These are phyloP conservation scores for Fusarium phyllophilum DNA, from an alignment of 2,329 filamentous ascomycete genomes.

Conservation along the genomic window DNA sequence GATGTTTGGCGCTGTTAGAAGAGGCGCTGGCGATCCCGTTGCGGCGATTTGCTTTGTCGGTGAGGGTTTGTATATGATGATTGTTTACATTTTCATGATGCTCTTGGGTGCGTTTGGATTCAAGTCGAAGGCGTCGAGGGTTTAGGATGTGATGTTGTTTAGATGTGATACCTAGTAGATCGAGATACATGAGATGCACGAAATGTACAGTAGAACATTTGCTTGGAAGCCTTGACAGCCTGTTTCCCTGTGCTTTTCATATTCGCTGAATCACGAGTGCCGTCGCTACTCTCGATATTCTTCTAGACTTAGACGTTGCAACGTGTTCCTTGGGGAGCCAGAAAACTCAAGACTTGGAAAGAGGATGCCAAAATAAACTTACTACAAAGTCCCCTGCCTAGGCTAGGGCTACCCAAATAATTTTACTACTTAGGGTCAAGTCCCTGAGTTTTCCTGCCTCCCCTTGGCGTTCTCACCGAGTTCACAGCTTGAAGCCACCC, in stretches of 20 bases:
- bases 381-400: neutral
- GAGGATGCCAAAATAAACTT: neutral
- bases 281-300: neutral
- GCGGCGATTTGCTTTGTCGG: conserved; percentile 14
- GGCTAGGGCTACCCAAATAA: neutral
- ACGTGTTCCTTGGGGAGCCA: neutral
- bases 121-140: neutral
- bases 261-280: no score
- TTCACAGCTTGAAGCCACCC: neutral
- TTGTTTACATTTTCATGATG: conserved; percentile 12
- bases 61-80: conserved; percentile 18
- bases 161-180: neutral
- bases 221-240: neutral
- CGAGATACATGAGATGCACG: neutral
- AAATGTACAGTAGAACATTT: neutral
- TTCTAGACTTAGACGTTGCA: accelerated
- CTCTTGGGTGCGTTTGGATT: conserved; percentile 12
- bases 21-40: conserved; percentile 30
- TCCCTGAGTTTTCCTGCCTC: neutral
- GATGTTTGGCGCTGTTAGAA: conserved; percentile 27
- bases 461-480: accelerated
- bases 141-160: neutral
- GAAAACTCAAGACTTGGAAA: neutral
- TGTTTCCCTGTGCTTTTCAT: neutral
- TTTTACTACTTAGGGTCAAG: neutral